Percentiles rank a stretch among this genome's conserved stretches.
Conservation (phyloP, 2,329 filamentous ascomycete species). For the Colletotrichum camelliae region DNA sequence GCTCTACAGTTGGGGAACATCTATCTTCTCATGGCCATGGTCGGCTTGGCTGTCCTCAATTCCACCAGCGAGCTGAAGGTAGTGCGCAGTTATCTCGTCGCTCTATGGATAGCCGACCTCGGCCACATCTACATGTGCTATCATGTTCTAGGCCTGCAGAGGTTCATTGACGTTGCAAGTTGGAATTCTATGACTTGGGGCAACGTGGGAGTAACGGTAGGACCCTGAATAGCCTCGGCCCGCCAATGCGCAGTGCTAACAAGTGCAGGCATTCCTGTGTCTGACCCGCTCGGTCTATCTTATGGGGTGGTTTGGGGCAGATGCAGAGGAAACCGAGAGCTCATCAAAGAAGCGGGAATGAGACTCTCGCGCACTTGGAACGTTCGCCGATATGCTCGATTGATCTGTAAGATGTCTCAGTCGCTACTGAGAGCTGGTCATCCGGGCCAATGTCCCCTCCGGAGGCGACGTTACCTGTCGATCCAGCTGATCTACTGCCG, state of each 20-base stretch:
- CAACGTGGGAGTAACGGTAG: constrained; percentile 70
- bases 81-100: constrained; percentile 70
- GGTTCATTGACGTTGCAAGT: constrained; percentile 53
- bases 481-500: not conserved
- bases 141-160: constrained; percentile 60
- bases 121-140: constrained; percentile 68
- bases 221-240: constrained; percentile 23
- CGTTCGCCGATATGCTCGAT: not conserved
- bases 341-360: constrained; percentile 3
- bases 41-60: constrained; percentile 69
- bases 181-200: constrained; percentile 80
- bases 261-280: constrained; percentile 31
- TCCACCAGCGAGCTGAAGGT: constrained; percentile 69
- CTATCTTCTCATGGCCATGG: constrained; percentile 69
- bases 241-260: not conserved
- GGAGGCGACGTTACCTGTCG: not conserved
- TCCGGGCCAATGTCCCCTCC: not conserved
- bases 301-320: constrained; percentile 35
- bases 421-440: not conserved
- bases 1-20: constrained; percentile 73
- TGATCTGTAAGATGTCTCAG: not conserved
- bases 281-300: constrained; percentile 34
- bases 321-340: constrained; percentile 19
- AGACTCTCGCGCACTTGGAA: not conserved
- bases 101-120: constrained; percentile 69